Evolutionary conservation across 179 eudicot species (phyloP).

Genomic region (Amaranthus tricolor): DNA sequence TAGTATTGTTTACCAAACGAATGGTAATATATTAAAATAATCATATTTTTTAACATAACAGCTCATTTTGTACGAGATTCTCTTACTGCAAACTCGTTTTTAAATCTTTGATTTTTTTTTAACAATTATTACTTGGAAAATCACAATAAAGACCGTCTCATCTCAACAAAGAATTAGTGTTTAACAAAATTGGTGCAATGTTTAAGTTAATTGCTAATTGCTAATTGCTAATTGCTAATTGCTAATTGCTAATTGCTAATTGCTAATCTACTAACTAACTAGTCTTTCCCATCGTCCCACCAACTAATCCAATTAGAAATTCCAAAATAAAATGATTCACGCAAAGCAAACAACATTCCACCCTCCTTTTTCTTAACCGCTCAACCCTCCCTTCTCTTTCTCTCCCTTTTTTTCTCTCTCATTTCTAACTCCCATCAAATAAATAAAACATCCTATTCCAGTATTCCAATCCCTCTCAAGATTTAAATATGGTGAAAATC

Average conservation of each 20-base stretch:
- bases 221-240: not conserved
- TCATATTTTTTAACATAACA: too few species aligned
- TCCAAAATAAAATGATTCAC: constrained; percentile 24
- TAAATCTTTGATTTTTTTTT: too few species aligned
- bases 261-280: not conserved
- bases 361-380: constrained; percentile 51
- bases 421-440: not conserved
- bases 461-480: not conserved
- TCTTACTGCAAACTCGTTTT: too few species aligned
- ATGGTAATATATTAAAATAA: too few species aligned
- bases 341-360: not conserved
- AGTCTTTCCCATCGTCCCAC: constrained; percentile 24
- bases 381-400: constrained; percentile 30
- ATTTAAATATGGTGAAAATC: constrained; percentile 22
- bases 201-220: constrained; percentile 2
- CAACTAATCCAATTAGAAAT: constrained; percentile 27
- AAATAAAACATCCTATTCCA: constrained; percentile 12
- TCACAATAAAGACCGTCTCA: too few species aligned
- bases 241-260: not conserved
- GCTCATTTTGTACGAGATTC: too few species aligned
- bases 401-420: constrained; percentile 10
- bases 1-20: too few species aligned
- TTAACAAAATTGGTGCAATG: not conserved
- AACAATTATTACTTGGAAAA: too few species aligned
- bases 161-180: too few species aligned